A percentile compares a stretch with the other conserved stretches of the same genome.
These are phyloP conservation scores for Pythium dissimile DNA, from an alignment of 352 stramenopile species.

Conservation along the genomic window DNA sequence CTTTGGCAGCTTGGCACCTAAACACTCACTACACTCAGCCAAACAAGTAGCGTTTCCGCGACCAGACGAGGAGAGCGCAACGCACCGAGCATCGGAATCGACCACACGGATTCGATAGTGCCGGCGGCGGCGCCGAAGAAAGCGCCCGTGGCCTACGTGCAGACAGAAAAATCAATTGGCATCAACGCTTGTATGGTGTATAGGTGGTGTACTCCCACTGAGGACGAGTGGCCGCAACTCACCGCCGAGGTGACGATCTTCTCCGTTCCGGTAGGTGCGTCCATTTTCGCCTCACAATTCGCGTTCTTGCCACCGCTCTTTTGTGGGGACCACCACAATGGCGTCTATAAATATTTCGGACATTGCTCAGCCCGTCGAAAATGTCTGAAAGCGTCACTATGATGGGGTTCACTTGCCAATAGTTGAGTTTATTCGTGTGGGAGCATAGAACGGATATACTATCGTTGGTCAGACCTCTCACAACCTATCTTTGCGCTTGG, in stretches of 20 bases:
- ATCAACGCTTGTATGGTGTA: no score
- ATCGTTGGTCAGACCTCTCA: neutral
- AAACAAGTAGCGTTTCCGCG: neutral
- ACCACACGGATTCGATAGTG: constrained; percentile 83
- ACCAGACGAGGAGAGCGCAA: neutral
- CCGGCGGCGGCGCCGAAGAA: constrained; percentile 75
- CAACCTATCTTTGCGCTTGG: constrained; percentile 87
- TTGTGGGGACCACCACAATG: constrained; percentile 14
- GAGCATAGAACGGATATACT: constrained; percentile 11
- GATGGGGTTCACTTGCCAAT: neutral
- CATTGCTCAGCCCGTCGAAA: constrained; percentile 3
- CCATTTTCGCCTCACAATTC: constrained; percentile 41
- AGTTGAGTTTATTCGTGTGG: constrained; percentile 29
- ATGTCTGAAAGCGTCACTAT: constrained; percentile 11
- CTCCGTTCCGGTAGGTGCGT: constrained; percentile 57
- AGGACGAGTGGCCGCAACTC: constrained; percentile 2
- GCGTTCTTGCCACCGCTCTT: constrained; percentile 6
- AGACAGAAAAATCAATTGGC: no score
- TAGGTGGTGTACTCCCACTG: neutral
- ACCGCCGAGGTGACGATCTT: constrained; percentile 81
- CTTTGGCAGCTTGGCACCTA: constrained; percentile 78
- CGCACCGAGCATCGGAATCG: constrained; percentile 83
- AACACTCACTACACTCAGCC: neutral
- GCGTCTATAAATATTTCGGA: constrained; percentile 12
- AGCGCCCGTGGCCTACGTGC: constrained; percentile 53